Percentiles rank a stretch among this genome's conserved stretches.
phyloP scores from a whole-genome alignment of 495 filamentous ascomycete species.

The Usnea hakonensis region DNA sequence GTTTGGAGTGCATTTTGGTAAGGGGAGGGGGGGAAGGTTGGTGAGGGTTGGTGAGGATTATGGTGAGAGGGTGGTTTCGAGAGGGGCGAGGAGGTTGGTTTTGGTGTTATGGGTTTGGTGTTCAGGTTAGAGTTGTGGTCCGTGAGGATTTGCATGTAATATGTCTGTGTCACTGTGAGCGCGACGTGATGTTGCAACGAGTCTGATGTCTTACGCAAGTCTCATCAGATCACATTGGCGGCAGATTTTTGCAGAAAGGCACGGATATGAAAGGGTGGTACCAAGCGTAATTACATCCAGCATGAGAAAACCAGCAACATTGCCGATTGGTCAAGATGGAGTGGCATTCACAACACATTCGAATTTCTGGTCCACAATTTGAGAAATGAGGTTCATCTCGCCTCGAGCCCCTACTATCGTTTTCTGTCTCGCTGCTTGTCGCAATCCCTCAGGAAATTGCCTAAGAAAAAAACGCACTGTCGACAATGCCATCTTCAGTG shows the following conservation, averaged over 20 bases:
- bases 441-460: too few species aligned
- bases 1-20: background rate
- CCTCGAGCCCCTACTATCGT: background rate
- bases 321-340: background rate
- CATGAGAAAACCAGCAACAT: background rate
- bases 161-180: background rate
- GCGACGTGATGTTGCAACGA: background rate
- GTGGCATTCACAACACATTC: background rate
- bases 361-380: background rate
- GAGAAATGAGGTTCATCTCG: background rate
- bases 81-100: background rate
- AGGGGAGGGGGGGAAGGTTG: background rate
- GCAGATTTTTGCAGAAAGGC: background rate
- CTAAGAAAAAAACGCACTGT: too few species aligned
- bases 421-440: background rate
- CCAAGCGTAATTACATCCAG: background rate
- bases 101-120: background rate
- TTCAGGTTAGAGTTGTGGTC: too few species aligned
- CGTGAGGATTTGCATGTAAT: background rate
- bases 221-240: background rate
- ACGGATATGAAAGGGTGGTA: background rate
- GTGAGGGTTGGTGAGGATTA: too few species aligned
- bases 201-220: background rate
- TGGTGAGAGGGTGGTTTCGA: background rate
- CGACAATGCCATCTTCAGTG: too few species aligned